Base-by-base conservation (phyloP, 768 basidiomycete genomes). In the Termitomyces sp. region DNA sequence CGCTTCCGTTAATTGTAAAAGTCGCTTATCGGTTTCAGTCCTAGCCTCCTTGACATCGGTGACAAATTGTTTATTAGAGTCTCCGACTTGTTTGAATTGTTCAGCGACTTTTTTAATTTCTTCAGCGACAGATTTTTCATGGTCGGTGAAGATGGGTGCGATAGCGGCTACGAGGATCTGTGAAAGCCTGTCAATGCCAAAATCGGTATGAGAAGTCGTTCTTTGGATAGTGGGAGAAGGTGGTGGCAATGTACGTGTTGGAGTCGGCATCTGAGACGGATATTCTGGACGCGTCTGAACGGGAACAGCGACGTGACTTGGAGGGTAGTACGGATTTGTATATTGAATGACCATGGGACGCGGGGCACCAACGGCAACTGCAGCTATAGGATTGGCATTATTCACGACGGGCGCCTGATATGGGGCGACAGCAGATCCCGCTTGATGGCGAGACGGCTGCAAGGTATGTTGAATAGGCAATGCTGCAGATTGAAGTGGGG, bases 51-150 rank as follows among this genome's bases (percentile, higher is more conserved):
- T 42, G 29, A 59, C 43, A 9, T 63, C 61, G 1, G 33, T 25
- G 1, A 38, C 7, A 9, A 66, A n/a, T 1, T 46, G 50, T 10
- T 61, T 52, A 4, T 61, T 18, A 6, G 42, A 23, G 11, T 12
- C 33, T 39, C 57, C 46, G 1, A 65, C 9, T 4, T 58, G 52
- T 7, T 63, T 53, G 0, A 66, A 16, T 16, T 52, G 38, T 1
- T 50, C 44, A 33, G 48, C 52, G 3, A 42, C 9, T 4, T 58
- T 53, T 7, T 63, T 53, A 1, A 66, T 18, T 16, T 52, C 41
- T 1, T 50, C 44, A 33, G 48, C 52, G 3, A 42, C 47, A 12
- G 54, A 54, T 47, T 54, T 39, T 22, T 56, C 52, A 1, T 56
- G 41, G 3, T 54, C 33, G 5, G 35, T 23, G 12, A 64, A 27